phyloP scores from a whole-genome alignment of 768 basidiomycete species.

The Pleurotus giganteus region DNA sequence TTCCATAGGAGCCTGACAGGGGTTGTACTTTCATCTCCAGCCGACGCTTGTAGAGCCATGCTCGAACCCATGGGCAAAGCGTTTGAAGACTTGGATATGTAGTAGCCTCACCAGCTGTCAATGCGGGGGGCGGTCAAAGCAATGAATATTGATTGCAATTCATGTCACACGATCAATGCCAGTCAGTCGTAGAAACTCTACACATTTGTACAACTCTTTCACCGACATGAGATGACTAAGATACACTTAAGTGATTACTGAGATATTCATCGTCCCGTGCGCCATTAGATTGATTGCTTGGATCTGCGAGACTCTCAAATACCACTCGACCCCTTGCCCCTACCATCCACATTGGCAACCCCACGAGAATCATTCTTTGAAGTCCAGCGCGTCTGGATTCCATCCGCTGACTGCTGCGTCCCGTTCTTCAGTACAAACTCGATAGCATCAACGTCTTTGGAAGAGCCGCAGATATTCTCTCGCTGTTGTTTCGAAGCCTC shows the following conservation, averaged over 20 bases:
- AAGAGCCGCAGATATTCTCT: constrained; percentile 65
- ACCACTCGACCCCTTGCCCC: constrained; percentile 35
- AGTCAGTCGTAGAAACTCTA: too few species aligned
- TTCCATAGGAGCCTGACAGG: too few species aligned
- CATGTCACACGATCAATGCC: too few species aligned
- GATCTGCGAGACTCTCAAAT: constrained; percentile 20
- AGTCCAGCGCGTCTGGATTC: constrained; percentile 22
- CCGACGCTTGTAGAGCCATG: too few species aligned
- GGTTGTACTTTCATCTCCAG: too few species aligned
- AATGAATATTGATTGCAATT: too few species aligned
- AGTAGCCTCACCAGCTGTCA: too few species aligned
- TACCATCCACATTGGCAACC: constrained; percentile 36
- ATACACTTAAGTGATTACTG: neutral
- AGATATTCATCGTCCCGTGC: neutral
- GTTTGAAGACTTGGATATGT: too few species aligned
- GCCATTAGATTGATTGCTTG: neutral
- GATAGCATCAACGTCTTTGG: constrained; percentile 65
- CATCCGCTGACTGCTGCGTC: constrained; percentile 51
- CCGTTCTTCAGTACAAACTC: constrained; percentile 62
- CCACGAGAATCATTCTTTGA: constrained; percentile 26
- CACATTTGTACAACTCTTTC: too few species aligned
- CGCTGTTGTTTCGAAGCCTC: constrained; percentile 82
- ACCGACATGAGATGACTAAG: neutral
- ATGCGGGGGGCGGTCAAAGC: too few species aligned
- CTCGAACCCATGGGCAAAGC: too few species aligned